Evolutionary conservation across 2,329 filamentous ascomycete genomes (phyloP).

Genomic region (Emergomyces pasteurianus): DNA sequence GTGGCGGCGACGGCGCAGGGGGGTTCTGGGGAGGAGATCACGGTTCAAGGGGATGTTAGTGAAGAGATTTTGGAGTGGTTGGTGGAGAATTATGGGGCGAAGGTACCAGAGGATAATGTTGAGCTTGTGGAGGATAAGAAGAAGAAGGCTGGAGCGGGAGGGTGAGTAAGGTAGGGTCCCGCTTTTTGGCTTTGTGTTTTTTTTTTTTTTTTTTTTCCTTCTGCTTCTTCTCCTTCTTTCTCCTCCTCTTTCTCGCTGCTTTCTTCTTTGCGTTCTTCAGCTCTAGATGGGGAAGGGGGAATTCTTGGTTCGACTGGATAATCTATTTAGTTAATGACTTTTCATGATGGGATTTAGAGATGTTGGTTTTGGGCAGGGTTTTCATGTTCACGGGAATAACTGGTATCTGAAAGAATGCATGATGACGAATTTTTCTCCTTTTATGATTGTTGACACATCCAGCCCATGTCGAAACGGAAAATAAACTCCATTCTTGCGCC

Average conservation of each 20-base stretch:
- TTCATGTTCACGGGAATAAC: background rate
- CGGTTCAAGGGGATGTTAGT: slow-evolving; percentile 92
- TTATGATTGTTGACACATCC: background rate
- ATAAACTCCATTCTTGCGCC: background rate
- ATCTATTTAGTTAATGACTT: background rate
- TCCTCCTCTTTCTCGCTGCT: background rate
- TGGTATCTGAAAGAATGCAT: background rate
- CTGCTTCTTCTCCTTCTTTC: too few species aligned
- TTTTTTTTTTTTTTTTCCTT: too few species aligned
- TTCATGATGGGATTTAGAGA: background rate
- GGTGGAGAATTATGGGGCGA: slow-evolving; percentile 66
- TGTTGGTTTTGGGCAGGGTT: background rate
- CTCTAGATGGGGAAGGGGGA: background rate
- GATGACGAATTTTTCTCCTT: background rate
- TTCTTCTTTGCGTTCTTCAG: background rate
- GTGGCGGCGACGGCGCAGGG: slow-evolving; percentile 28
- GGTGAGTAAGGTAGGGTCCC: background rate
- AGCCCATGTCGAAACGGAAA: too few species aligned
- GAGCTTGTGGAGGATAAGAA: slow-evolving; percentile 93
- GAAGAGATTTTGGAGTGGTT: slow-evolving; percentile 90
- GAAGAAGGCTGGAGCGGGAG: slow-evolving; percentile 49
- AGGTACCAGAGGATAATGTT: slow-evolving; percentile 89
- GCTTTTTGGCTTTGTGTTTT: too few species aligned
- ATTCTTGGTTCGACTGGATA: background rate
- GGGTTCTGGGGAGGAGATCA: slow-evolving; percentile 63